A percentile compares a stretch with the other conserved stretches of the same genome.
phyloP scores from a whole-genome alignment of 2,329 filamentous ascomycete genomes.

The Leptographium flavum region DNA sequence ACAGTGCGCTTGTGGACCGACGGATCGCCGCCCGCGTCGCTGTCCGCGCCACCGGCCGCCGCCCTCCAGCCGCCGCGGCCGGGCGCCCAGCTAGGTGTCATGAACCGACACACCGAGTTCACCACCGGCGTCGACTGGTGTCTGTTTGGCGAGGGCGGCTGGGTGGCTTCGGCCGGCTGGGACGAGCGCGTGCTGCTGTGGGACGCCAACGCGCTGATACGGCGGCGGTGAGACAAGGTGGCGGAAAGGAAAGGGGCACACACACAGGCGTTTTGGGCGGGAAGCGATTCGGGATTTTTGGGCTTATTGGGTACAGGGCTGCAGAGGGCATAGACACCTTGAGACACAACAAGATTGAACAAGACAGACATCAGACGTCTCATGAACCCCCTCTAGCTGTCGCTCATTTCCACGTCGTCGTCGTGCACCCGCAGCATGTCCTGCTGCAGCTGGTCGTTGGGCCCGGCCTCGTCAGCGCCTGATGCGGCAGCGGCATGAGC shows the following conservation, averaged over 20 bases:
- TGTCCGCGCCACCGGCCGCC: slow-evolving; percentile 13
- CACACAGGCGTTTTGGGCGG: background rate
- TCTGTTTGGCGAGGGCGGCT: slow-evolving; percentile 85
- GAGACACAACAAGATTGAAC: background rate
- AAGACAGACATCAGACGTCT: too few relatives aligned
- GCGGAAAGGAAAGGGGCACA: background rate
- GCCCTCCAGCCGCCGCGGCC: slow-evolving; percentile 23
- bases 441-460: slow-evolving; percentile 11
- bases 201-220: slow-evolving; percentile 54
- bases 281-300: too few relatives aligned
- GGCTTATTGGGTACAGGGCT: background rate
- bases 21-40: slow-evolving; percentile 30
- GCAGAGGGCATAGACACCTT: background rate
- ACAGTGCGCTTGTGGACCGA: slow-evolving; percentile 90
- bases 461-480: slow-evolving; percentile 5
- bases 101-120: slow-evolving; percentile 92
- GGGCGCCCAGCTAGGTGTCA: slow-evolving; percentile 65
- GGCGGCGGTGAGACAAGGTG: slow-evolving; percentile 3
- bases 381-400: too few relatives aligned
- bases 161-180: slow-evolving; percentile 91
- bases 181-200: slow-evolving; percentile 83
- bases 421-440: slow-evolving; percentile 9
- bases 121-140: slow-evolving; percentile 97
- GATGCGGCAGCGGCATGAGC: slow-evolving; percentile 9
- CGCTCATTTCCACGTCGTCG: background rate